Base-by-base conservation (phyloP, 495 filamentous ascomycete species). In the Cercophora scortea region DNA sequence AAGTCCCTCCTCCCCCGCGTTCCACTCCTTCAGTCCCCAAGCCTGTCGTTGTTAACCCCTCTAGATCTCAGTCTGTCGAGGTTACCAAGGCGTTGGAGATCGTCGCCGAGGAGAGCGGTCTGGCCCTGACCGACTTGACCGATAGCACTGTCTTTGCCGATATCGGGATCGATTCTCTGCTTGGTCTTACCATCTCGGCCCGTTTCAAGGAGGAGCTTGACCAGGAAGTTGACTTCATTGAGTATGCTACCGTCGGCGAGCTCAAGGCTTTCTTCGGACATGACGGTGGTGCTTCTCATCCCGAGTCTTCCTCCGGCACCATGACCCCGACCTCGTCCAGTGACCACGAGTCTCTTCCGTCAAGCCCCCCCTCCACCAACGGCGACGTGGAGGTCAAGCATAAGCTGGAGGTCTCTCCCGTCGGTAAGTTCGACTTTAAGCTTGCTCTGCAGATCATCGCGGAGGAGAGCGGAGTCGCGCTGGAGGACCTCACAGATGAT, bases 391-490 rank as follows among this genome's bases (percentile, higher is more conserved):
- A 38, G 10, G 8, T 13, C 36, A 38, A 38, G 36, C 36, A 10
- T 3, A 11, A 10, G 13, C 9, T 13, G 10, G 10, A 10, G 13
- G 13, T 7, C 13, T 13, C 13, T 13, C 8, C 36, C 3, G 36
- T 38, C 36, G 41, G 10, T 13, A 8, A 19, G 2, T 10, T 43
- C 8, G 41, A 52, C 32, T 46, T 47, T 16, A 32, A 10, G n/a
- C 13, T 12, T 4, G 50, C 50, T 8, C 33, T 52, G 10, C 13
- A 40, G 4, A 38, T 52, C 34, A 52, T 84, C 36, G 73, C 79
- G 8, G 70, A 73, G 41, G 81, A 84, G 54, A 73, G 76, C 47
- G 80, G 79, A 2, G 62, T 83, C 16, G 72, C 69, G 4, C 61
- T 70, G 8, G 63, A 65, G 6, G 81, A 85, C 13, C 70, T 85